Evolutionary conservation across 163 green algal genomes (phyloP).

Genomic region (Prototheca wickerhamii): DNA sequence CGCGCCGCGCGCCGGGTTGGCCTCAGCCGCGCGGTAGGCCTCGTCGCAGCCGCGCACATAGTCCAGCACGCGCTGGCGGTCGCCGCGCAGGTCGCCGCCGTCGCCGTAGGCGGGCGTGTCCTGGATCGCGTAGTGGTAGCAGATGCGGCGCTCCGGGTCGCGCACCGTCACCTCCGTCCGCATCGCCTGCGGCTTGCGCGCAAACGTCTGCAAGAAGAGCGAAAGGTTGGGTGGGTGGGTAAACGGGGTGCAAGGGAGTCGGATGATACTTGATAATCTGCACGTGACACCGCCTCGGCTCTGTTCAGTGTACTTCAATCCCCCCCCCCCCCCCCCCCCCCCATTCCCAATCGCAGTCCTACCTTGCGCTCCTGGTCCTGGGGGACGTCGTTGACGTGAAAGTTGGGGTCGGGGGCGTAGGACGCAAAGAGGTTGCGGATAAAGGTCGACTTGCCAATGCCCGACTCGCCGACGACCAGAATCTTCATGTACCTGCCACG

Average conservation of each 20-base stretch:
- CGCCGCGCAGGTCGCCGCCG: conserved; percentile 5
- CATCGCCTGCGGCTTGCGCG: conserved; percentile 25
- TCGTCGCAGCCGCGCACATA: conserved; percentile 13
- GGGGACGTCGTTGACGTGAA: conserved; percentile 36
- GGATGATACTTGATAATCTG: not conserved
- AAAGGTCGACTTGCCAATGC: conserved; percentile 45
- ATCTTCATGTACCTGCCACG: conserved; percentile 43
- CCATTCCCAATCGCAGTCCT: not conserved
- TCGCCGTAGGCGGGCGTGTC: conserved; percentile 38
- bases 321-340: too few relatives aligned
- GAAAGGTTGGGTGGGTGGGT: not conserved
- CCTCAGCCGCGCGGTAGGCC: conserved; percentile 17
- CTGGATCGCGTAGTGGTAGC: conserved; percentile 35
- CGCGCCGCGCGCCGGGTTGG: not conserved
- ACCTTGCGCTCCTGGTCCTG: conserved; percentile 2
- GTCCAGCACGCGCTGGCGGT: conserved; percentile 15
- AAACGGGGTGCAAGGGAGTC: too few relatives aligned
- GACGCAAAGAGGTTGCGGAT: conserved; percentile 46
- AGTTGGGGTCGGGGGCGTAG: conserved; percentile 35
- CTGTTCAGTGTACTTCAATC: too few relatives aligned
- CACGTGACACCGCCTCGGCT: too few relatives aligned
- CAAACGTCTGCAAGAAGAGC: conserved; percentile 32
- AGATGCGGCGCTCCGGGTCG: conserved; percentile 25
- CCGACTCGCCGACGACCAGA: conserved; percentile 41
- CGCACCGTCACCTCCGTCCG: conserved; percentile 19